Evolutionary conservation across 495 filamentous ascomycete species (phyloP).

Genomic region (Xylaria curta): DNA sequence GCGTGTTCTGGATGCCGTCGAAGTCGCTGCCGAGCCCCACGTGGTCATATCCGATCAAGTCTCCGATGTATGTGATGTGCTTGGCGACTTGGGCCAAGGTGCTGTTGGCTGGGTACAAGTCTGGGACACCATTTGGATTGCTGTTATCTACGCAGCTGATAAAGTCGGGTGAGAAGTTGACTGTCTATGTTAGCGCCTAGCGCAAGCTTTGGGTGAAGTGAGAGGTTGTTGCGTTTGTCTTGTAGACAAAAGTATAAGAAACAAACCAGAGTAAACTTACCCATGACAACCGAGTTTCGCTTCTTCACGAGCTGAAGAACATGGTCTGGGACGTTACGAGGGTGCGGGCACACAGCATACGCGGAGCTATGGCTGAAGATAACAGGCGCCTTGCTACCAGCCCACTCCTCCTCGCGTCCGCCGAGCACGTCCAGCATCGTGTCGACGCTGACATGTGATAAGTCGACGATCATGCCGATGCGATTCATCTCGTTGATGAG

Average conservation of each 20-base stretch:
- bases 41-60: conserved; percentile 73
- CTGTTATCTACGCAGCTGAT: conserved; percentile 67
- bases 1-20: conserved; percentile 66
- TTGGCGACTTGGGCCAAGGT: conserved; percentile 80
- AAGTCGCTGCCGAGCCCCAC: conserved; percentile 80
- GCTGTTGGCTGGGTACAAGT: conserved; percentile 66
- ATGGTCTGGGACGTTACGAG: conserved; percentile 75
- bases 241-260: background rate
- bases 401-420: conserved; percentile 45
- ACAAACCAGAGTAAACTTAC: conserved; percentile 36
- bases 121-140: conserved; percentile 63
- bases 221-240: background rate
- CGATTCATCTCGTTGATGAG: conserved; percentile 82
- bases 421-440: conserved; percentile 74
- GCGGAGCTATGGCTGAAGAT: conserved; percentile 78
- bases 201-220: background rate
- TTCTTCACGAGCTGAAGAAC: conserved; percentile 68
- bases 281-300: conserved; percentile 71
- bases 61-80: conserved; percentile 73
- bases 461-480: conserved; percentile 78
- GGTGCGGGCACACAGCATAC: conserved; percentile 70
- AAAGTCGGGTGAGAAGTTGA: conserved; percentile 79
- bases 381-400: conserved; percentile 66
- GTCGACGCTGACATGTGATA: conserved; percentile 70
- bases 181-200: conserved; percentile 30